Evolutionary conservation across 1,139 yeast genomes (phyloP).

Genomic region (Yamadazyma membranifaciens): DNA sequence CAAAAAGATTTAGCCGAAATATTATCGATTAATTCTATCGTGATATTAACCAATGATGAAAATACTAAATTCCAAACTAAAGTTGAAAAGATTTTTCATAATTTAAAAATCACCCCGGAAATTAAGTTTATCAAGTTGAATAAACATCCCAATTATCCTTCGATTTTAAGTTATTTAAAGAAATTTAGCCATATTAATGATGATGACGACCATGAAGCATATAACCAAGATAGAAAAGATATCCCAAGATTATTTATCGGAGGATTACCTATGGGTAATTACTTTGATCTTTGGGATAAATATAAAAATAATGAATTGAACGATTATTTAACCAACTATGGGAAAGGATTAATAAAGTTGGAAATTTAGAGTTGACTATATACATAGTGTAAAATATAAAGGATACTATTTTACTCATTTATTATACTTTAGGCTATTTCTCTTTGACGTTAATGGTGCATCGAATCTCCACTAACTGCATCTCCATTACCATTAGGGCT

Average conservation of each 20-base stretch:
- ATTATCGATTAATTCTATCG: conserved; percentile 27
- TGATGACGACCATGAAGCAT: conserved; percentile 6
- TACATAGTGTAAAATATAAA: too few species aligned
- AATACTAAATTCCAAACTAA: conserved; percentile 19
- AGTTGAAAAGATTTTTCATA: conserved; percentile 22
- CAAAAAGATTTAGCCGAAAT: conserved; percentile 29
- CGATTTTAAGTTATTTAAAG: conserved; percentile 25
- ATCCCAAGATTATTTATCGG: conserved; percentile 34
- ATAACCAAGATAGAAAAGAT: conserved; percentile 6
- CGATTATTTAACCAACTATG: conserved; percentile 22
- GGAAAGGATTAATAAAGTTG: conserved; percentile 25
- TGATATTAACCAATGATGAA: conserved; percentile 21
- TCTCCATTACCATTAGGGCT: too few species aligned
- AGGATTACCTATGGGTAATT: conserved; percentile 30
- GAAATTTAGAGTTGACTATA: conserved; percentile 5
- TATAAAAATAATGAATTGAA: conserved; percentile 20
- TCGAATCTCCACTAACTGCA: too few species aligned
- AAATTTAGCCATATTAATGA: conserved; percentile 14
- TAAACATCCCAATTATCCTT: conserved; percentile 30
- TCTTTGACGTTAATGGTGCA: too few species aligned
- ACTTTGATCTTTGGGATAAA: conserved; percentile 23
- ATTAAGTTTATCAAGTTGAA: conserved; percentile 28
- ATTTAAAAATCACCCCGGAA: conserved; percentile 30
- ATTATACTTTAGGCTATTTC: too few species aligned
- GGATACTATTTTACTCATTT: too few species aligned